Percentiles rank a stretch among this genome's conserved stretches.
These are phyloP conservation scores for Aspergillaceae sp. DNA, from an alignment of 2,329 filamentous ascomycete species.

Conservation along the genomic window DNA sequence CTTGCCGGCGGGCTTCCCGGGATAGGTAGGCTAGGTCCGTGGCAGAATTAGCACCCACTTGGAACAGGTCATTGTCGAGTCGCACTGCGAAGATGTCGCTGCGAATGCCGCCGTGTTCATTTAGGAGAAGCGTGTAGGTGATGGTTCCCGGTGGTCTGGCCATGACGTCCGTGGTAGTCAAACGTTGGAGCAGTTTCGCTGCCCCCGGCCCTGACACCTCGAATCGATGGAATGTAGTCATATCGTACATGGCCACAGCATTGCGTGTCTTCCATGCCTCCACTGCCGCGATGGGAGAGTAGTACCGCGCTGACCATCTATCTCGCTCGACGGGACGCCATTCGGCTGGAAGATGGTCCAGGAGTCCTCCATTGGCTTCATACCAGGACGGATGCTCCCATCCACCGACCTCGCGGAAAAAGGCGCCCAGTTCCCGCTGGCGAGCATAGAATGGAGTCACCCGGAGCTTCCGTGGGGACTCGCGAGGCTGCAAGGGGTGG, in stretches of 20 bases:
- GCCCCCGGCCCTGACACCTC: constrained; percentile 52
- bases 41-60: constrained; percentile 50
- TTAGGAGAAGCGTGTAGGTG: constrained; percentile 50
- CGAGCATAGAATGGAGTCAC: constrained; percentile 50
- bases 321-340: constrained; percentile 52
- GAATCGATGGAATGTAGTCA: constrained; percentile 52
- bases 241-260: constrained; percentile 54
- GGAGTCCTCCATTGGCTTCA: constrained; percentile 46
- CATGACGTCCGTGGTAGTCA: constrained; percentile 34
- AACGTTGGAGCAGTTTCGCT: constrained; percentile 44
- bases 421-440: constrained; percentile 44
- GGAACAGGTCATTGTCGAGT: constrained; percentile 39
- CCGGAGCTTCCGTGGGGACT: constrained; percentile 51
- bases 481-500: constrained; percentile 51
- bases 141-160: constrained; percentile 40
- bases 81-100: constrained; percentile 52
- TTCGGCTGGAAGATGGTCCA: constrained; percentile 43
- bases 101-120: constrained; percentile 45
- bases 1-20: constrained; percentile 45
- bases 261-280: constrained; percentile 60
- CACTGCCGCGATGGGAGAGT: constrained; percentile 51
- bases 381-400: constrained; percentile 60
- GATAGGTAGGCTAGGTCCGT: constrained; percentile 48
- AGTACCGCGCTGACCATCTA: constrained; percentile 49
- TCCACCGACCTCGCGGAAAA: constrained; percentile 50